phyloP scores from a whole-genome alignment of 257 asterid genomes.

The Nicotiana sylvestris region DNA sequence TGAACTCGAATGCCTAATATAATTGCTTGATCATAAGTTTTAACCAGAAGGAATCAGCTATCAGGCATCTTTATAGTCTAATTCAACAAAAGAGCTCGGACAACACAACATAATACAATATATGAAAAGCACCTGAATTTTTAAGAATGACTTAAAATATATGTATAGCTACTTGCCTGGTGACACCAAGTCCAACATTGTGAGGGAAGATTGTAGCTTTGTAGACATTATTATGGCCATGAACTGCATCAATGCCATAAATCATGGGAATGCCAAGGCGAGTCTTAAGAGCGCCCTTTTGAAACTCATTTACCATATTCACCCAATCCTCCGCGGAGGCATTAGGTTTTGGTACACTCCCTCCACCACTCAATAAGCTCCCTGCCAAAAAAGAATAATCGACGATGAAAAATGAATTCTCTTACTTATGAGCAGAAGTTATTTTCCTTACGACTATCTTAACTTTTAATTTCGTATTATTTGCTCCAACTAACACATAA shows the following conservation, averaged over 20 bases:
- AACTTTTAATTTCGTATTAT: too few relatives aligned
- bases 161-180: constrained; percentile 34
- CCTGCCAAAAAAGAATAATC: constrained; percentile 19
- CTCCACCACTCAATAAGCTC: constrained; percentile 55
- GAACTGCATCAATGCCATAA: constrained; percentile 55
- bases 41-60: not conserved
- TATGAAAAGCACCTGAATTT: not conserved
- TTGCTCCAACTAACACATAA: too few relatives aligned
- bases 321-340: constrained; percentile 48
- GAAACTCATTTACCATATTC: constrained; percentile 43
- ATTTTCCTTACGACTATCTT: not conserved
- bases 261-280: constrained; percentile 55
- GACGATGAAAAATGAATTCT: not conserved
- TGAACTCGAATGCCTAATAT: not conserved
- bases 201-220: constrained; percentile 60
- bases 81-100: not conserved
- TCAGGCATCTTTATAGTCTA: not conserved
- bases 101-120: not conserved
- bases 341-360: constrained; percentile 35
- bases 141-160: not conserved
- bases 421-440: too few relatives aligned
- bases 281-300: constrained; percentile 39
- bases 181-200: constrained; percentile 57
- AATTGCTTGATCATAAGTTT: not conserved
- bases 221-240: constrained; percentile 49